Percentiles rank a stretch among this genome's conserved stretches.
Evolutionary conservation across 495 filamentous ascomycete genomes (phyloP).

Genomic region (Penicillium riverlandense): DNA sequence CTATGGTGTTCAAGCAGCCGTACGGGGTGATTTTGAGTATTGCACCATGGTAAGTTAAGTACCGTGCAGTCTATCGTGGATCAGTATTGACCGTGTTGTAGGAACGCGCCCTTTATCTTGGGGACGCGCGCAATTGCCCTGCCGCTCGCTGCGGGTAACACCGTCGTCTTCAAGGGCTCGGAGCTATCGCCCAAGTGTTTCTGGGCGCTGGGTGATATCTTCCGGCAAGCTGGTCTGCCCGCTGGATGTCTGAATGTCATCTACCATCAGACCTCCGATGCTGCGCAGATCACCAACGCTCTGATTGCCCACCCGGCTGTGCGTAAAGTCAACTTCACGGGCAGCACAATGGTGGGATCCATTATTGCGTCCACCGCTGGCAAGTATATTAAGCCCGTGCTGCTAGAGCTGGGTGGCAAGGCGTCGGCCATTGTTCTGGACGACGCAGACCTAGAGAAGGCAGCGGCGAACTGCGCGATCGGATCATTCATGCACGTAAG

Average conservation of each 20-base stretch:
- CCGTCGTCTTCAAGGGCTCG: slow-evolving; percentile 66
- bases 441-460: slow-evolving; percentile 51
- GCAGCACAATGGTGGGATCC: slow-evolving; percentile 47
- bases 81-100: slow-evolving; percentile 10
- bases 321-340: slow-evolving; percentile 59
- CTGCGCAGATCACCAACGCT: slow-evolving; percentile 45
- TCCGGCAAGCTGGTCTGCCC: slow-evolving; percentile 68
- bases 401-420: slow-evolving; percentile 60
- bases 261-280: slow-evolving; percentile 45
- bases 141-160: slow-evolving; percentile 79
- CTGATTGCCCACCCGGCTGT: slow-evolving; percentile 50
- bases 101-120: slow-evolving; percentile 59
- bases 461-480: slow-evolving; percentile 42
- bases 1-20: slow-evolving; percentile 72
- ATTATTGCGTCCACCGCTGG: slow-evolving; percentile 51
- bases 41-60: slow-evolving; percentile 63
- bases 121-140: slow-evolving; percentile 59
- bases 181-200: slow-evolving; percentile 72
- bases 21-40: slow-evolving; percentile 76
- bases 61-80: no score
- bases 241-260: slow-evolving; percentile 51
- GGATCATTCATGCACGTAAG: slow-evolving; percentile 49
- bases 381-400: slow-evolving; percentile 48
- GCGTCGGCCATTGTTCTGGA: slow-evolving; percentile 52
- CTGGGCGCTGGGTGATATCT: slow-evolving; percentile 61